Base-by-base conservation (phyloP, 768 basidiomycete species). In the Tylopilus vinaceipallidus region DNA sequence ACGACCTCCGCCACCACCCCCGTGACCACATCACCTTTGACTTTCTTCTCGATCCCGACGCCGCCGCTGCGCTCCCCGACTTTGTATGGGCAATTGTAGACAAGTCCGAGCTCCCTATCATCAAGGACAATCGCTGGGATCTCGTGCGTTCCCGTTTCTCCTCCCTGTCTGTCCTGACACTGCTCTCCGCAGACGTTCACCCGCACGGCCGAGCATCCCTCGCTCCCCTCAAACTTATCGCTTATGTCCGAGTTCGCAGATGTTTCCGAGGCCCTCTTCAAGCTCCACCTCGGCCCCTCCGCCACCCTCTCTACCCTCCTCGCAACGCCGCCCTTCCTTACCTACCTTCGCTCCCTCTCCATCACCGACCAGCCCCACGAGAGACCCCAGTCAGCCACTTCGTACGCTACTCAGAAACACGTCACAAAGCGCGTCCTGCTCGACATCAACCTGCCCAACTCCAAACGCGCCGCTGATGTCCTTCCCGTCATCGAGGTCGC, bases 221-320 rank as follows among this genome's bases (percentile, higher is more conserved):
- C 72, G 14, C 71, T 95, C 22, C 86, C 89, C 3, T 57, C 78
- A 0, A 71, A 75, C 17, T 72, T 86, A 38, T 80, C 83, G 12
- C 78, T 92, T 58, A 91, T 94, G 86, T 84, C 90, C 51, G 94
- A 97, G 72, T 90, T 82, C 56, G 88, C 88, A 10, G 94, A 95
- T 57, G 75, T 91, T 47, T 88, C 90, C 2, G 90, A 95, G 19
- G 78, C 75, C 58, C 60, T 95, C 44, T 73, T 91, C 63, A 93
- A 90, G 60, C 62, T 64, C 4, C 49, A 50, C 16, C 56, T 60
- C 42, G 45, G 54, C 26, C 70, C 75, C 49, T 70, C 71, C 64
- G 71, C 73, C 29, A 78, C 72, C 53, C 69, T 95, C 24, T 55
- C 77, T 45, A 71, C 78, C 23, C 68, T 78, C n/a, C 73, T 95